Base-by-base conservation (phyloP, 2,329 filamentous ascomycete species). In the Aspergillus arachidicola region DNA sequence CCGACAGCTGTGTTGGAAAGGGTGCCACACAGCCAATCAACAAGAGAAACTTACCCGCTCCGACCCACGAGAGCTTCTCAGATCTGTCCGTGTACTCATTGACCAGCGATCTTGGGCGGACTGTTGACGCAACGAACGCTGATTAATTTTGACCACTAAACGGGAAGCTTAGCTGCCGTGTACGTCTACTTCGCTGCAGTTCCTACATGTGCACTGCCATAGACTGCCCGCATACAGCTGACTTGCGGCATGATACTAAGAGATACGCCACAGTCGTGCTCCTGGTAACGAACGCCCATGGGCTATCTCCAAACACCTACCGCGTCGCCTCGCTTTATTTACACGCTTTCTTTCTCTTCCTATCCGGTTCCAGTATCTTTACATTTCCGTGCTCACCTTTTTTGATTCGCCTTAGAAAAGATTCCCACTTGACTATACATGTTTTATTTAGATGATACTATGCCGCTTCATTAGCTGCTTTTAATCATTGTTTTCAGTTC, bases 51-150 rank as follows among this genome's bases (percentile, higher is more conserved):
- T 16, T 62, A 14, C 60, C 60, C 6, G 54, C 60, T 10, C 60
- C 60, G 6, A 50, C 60, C 12, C 60, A 62, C 41, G 48, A 59
- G 51, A 62, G 60, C 38, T 59, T 62, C 41, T 62, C 60, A 9
- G 60, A 62, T 56, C 50, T 62, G 14, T 62, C 60, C 3, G 57
- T 62, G n/a, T 62, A 59, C 43, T 46, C 60, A 7, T 21, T 62
- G 21, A 62, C 60, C 21, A 55, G 51, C 26, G 51, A 55, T 10
- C 51, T 55, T 19, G 51, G 32, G 11, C 21, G 51, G 28, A 32
- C 21, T 12, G 14, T 23, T 21, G 28, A 38, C 34, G 57, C 11
- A 21, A 28, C 41, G 19, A 21, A 34, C 10, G 21, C 11, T 26
- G 19, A 14, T 28, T 54, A 23, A 54, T 19, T 4, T 23, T 19